phyloP scores from a whole-genome alignment of 306 rosid species.

The Hippophae rhamnoides region DNA sequence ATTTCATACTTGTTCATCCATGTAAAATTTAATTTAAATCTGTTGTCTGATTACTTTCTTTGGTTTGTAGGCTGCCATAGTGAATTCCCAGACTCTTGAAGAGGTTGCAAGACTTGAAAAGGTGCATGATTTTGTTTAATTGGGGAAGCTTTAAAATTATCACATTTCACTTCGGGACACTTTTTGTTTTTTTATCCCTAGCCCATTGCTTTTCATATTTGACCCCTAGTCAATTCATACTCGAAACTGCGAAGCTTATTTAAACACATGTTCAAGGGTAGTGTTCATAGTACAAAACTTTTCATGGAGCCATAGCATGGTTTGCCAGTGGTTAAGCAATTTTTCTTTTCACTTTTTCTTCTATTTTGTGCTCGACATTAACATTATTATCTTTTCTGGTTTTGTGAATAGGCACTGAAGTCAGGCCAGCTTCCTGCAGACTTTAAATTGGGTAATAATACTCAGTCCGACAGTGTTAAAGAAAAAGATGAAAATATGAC shows the following conservation, averaged over 20 bases:
- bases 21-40: not conserved
- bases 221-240: too few species aligned
- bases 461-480: slow-evolving; percentile 22
- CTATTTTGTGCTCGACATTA: not conserved
- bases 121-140: slow-evolving; percentile 38
- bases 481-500: slow-evolving; percentile 28
- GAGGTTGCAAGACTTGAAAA: slow-evolving; percentile 98
- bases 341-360: not conserved
- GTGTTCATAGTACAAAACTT: too few species aligned
- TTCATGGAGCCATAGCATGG: too few species aligned
- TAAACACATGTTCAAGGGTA: too few species aligned
- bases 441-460: slow-evolving; percentile 39
- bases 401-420: slow-evolving; percentile 63
- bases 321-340: too few species aligned
- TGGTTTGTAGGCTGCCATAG: slow-evolving; percentile 83
- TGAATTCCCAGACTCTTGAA: slow-evolving; percentile 92
- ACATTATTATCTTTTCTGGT: slow-evolving; percentile 6
- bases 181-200: too few species aligned
- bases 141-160: not conserved
- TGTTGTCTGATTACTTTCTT: slow-evolving; percentile 4
- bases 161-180: not conserved
- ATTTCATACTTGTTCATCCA: not conserved
- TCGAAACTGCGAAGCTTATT: too few species aligned
- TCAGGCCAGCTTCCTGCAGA: slow-evolving; percentile 89
- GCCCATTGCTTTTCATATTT: too few species aligned